Evolutionary conservation across 164 flowering plant genomes (phyloP).

Genomic region (Hamamelis virginiana): DNA sequence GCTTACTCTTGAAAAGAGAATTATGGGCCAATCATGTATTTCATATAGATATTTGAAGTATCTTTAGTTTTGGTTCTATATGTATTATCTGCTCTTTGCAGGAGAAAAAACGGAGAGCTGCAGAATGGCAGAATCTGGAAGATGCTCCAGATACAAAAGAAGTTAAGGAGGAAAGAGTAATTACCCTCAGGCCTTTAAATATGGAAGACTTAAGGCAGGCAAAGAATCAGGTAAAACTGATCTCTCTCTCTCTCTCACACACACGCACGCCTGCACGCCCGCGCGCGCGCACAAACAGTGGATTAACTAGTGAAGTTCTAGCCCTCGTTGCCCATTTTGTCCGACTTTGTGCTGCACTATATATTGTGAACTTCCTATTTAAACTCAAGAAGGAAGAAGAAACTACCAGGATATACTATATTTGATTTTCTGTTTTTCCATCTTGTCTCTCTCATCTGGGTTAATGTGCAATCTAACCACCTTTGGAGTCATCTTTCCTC

Average conservation of each 20-base stretch:
- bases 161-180: constrained; percentile 30
- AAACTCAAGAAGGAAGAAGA: too few species aligned
- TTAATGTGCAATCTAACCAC: too few species aligned
- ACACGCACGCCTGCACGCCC: too few species aligned
- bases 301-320: too few species aligned
- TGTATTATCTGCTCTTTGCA: constrained; percentile 10
- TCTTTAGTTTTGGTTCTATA: neutral
- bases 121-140: constrained; percentile 24
- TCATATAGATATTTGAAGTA: neutral
- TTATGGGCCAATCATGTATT: neutral
- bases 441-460: too few species aligned
- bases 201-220: constrained; percentile 51
- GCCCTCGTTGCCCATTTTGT: too few species aligned
- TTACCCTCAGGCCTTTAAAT: constrained; percentile 48
- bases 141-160: constrained; percentile 7
- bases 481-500: too few species aligned
- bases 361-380: too few species aligned
- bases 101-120: constrained; percentile 38
- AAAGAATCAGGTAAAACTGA: constrained; percentile 46
- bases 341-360: too few species aligned
- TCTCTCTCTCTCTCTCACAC: neutral
- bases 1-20: neutral
- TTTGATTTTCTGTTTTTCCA: too few species aligned
- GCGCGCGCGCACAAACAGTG: too few species aligned
- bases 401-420: too few species aligned